A percentile compares a stretch with the other conserved stretches of the same genome.
These are phyloP conservation scores for Tuber umbilicatum DNA, from an alignment of 495 filamentous ascomycete species.

Conservation along the genomic window DNA sequence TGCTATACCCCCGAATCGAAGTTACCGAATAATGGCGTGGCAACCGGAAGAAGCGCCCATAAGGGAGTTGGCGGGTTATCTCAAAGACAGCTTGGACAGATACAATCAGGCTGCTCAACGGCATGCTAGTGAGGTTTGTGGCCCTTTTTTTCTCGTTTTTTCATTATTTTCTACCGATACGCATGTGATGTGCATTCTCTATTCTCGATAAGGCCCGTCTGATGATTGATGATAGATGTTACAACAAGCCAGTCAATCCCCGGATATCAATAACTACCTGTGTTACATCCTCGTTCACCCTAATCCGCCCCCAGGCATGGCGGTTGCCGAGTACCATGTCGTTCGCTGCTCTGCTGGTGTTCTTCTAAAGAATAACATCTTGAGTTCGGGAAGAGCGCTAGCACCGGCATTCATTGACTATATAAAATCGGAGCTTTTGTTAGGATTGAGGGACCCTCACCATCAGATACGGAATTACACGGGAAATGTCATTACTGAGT, in stretches of 20 bases:
- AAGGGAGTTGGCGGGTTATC: constrained; percentile 77
- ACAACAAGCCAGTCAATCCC: constrained; percentile 67
- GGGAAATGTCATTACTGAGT: constrained; percentile 92
- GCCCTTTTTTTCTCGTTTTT: constrained; percentile 22
- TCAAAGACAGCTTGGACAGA: constrained; percentile 82
- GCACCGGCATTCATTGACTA: constrained; percentile 61
- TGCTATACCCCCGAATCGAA: constrained; percentile 15
- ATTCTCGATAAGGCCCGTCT: constrained; percentile 25
- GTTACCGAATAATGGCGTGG: constrained; percentile 65
- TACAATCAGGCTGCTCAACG: constrained; percentile 65
- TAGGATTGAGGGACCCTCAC: constrained; percentile 73
- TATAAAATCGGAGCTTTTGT: constrained; percentile 68
- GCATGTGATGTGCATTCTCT: constrained; percentile 12
- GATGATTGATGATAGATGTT: constrained; percentile 65
- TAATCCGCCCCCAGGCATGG: constrained; percentile 49
- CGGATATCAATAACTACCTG: constrained; percentile 95
- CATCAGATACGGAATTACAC: constrained; percentile 77
- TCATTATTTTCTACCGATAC: constrained; percentile 2
- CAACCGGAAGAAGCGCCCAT: constrained; percentile 82
- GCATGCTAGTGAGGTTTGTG: constrained; percentile 65
- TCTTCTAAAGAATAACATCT: constrained; percentile 92
- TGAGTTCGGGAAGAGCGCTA: constrained; percentile 61
- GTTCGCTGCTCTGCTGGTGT: constrained; percentile 81
- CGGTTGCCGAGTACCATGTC: constrained; percentile 57
- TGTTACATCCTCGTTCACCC: constrained; percentile 77